Base-by-base conservation (phyloP, 768 basidiomycete species). In the Chiua virens region DNA sequence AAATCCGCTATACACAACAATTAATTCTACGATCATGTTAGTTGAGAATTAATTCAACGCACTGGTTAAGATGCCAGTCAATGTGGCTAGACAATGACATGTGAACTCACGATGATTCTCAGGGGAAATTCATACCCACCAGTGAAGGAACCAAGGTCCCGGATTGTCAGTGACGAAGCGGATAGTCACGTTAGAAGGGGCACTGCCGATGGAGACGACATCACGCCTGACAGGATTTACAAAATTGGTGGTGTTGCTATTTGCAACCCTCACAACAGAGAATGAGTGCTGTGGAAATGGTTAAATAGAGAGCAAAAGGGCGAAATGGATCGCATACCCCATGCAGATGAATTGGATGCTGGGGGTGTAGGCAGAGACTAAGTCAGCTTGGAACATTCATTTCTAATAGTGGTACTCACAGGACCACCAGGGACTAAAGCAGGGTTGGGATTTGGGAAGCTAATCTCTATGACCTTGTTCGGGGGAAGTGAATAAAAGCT, bases 131-230 rank as follows among this genome's bases (percentile, higher is more conserved):
- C 58, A 58, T 47, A 69, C 67, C 68, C 8, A 27, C 25, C 25
- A 79, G 56, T 78, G 77, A 39, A 79, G 61, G 64, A 79, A 71
- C 79, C 82, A 85, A 11, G 80, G 79, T 13, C 86, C 86, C 1
- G 83, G 75, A 64, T 86, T 86, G 56, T 86, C 79, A 1, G 83
- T 82, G 18, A 65, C 61, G 66, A 82, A 85, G 44, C 83, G 75
- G 43, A 87, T 69, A 3, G 76, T 76, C 18, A 79, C 78, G 61
- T 76, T 63, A 68, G 45, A 43, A 65, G 74, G 53, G 3, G 45
- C 44, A 6, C 35, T 35, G 20, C 61, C 61, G 1, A 59, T 35
- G 8, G 50, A 52, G 5, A 62, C 61, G 8, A 58, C 58, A 41
- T 73, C 71, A 17, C 71, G 62, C 39, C 51, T 47, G 17, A 67